Conservation (phyloP, 2,329 filamentous ascomycete genomes). For the Zasmidium angulare region DNA sequence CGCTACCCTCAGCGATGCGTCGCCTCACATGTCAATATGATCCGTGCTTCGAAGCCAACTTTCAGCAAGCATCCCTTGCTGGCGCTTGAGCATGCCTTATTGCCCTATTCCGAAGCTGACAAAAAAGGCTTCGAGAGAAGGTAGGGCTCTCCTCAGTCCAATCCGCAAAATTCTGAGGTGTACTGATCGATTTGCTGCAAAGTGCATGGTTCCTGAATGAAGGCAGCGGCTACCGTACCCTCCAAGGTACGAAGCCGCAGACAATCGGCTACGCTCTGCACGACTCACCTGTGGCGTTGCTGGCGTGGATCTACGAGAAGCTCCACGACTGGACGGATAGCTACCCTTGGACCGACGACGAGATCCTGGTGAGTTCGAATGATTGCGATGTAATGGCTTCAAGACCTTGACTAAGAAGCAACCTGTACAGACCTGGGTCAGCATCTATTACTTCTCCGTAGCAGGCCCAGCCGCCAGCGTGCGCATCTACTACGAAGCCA, state of each 20-base stretch:
- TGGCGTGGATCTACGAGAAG: slow-evolving; percentile 82
- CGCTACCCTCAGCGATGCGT: slow-evolving; percentile 58
- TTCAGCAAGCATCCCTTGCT: slow-evolving; percentile 56
- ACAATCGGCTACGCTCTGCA: slow-evolving; percentile 69
- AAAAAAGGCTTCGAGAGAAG: slow-evolving; percentile 53
- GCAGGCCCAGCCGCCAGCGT: slow-evolving; percentile 67
- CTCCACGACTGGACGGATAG: slow-evolving; percentile 72
- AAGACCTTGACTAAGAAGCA: neutral
- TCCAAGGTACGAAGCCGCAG: slow-evolving; percentile 68
- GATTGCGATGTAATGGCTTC: neutral
- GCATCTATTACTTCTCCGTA: slow-evolving; percentile 68
- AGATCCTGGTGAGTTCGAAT: slow-evolving; percentile 52
- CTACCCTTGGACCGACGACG: slow-evolving; percentile 73
- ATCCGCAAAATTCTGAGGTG: neutral
- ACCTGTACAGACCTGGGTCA: slow-evolving; percentile 60
- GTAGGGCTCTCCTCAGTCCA: neutral
- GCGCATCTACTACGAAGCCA: slow-evolving; percentile 71
- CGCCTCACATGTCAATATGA: slow-evolving; percentile 48
- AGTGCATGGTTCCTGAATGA: slow-evolving; percentile 57
- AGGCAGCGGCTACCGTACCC: slow-evolving; percentile 58
- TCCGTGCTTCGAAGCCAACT: slow-evolving; percentile 49
- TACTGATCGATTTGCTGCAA: neutral
- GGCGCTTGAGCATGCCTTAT: slow-evolving; percentile 56
- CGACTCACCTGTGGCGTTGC: slow-evolving; percentile 67
- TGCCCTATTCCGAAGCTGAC: slow-evolving; percentile 55